phyloP scores from a whole-genome alignment of 2,329 filamentous ascomycete genomes.

The Colletotrichum godetiae region DNA sequence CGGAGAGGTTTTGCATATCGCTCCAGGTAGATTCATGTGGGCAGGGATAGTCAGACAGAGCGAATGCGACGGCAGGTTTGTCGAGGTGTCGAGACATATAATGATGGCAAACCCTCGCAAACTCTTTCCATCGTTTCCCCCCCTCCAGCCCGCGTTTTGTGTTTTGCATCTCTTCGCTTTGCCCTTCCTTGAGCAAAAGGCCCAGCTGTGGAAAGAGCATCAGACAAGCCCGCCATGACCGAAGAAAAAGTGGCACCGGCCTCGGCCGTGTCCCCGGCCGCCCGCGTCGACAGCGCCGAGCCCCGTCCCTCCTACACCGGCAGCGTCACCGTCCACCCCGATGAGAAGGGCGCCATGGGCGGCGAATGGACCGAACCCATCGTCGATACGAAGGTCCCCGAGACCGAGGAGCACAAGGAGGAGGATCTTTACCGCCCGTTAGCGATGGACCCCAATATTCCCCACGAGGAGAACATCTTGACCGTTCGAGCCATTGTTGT shows the following conservation, averaged over 20 bases:
- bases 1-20: neutral
- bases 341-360: conserved; percentile 33
- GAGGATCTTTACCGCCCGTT: conserved; percentile 54
- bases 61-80: neutral
- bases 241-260: conserved; percentile 15
- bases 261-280: neutral
- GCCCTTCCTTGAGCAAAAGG: neutral
- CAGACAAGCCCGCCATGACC: neutral
- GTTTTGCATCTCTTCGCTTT: neutral
- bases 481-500: conserved; percentile 66
- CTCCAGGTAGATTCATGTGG: neutral
- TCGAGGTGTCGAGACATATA: conserved; percentile 7
- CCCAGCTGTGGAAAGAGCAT: neutral
- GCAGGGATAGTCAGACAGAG: neutral
- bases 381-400: conserved; percentile 41
- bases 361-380: conserved; percentile 36
- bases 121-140: neutral
- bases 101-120: neutral
- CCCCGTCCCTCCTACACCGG: conserved; percentile 20
- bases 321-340: conserved; percentile 16
- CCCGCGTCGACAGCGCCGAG: conserved; percentile 14
- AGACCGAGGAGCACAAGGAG: conserved; percentile 43
- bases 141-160: neutral
- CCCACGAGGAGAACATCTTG: conserved; percentile 60
- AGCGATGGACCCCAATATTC: conserved; percentile 47